phyloP scores from a whole-genome alignment of 495 filamentous ascomycete genomes.

The Tuber brumale region DNA sequence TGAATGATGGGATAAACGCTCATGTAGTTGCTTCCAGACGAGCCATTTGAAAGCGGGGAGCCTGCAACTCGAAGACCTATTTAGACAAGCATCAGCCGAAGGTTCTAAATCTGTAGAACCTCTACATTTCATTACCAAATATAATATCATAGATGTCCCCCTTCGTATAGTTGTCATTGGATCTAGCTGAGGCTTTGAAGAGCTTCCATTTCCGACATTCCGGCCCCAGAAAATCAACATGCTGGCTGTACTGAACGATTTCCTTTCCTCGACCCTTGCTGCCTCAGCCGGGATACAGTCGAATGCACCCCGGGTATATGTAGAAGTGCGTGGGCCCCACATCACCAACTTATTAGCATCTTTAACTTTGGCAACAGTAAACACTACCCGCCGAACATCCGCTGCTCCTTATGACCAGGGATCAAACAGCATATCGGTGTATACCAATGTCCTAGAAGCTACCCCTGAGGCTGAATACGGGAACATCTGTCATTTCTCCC shows the following conservation, averaged over 20 bases:
- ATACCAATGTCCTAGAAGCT: conserved; percentile 77
- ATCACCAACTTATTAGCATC: conserved; percentile 69
- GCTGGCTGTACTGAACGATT: conserved; percentile 54
- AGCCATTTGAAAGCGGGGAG: conserved; percentile 69
- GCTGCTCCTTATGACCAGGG: conserved; percentile 76
- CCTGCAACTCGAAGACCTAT: conserved; percentile 70
- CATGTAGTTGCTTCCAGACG: conserved; percentile 46
- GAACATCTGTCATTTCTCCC: conserved; percentile 76
- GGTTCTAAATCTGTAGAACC: conserved; percentile 74
- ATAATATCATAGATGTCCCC: conserved; percentile 38
- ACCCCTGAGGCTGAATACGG: conserved; percentile 83
- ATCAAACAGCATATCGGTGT: conserved; percentile 85
- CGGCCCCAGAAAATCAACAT: conserved; percentile 52
- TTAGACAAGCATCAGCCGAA: conserved; percentile 67
- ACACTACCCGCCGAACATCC: conserved; percentile 59
- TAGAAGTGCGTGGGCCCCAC: too few relatives aligned
- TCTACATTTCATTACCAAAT: conserved; percentile 86
- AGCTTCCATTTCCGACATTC: conserved; percentile 63
- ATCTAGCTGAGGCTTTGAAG: conserved; percentile 42
- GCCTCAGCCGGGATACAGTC: conserved; percentile 47
- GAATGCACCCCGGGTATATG: conserved; percentile 60
- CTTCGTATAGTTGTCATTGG: not conserved
- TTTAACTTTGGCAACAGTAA: conserved; percentile 80
- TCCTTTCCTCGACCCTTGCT: conserved; percentile 52
- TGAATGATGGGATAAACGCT: conserved; percentile 2